These are phyloP conservation scores for Selenicereus undatus DNA, from an alignment of 148 eudicot genomes.

Conservation along the genomic window DNA sequence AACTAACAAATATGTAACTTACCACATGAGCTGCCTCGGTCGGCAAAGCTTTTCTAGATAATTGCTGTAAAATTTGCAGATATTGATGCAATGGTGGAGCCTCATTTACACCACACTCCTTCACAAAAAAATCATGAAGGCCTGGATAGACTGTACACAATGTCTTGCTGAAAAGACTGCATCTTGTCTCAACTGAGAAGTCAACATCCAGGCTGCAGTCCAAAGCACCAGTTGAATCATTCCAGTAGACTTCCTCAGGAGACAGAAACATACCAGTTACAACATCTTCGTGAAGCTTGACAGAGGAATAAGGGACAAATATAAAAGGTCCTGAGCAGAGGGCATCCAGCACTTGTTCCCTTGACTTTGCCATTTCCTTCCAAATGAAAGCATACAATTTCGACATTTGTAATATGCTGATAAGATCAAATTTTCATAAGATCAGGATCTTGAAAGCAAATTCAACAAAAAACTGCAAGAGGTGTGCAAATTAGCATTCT, in stretches of 20 bases:
- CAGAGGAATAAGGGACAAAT: slow-evolving; percentile 56
- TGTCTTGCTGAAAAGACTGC: slow-evolving; percentile 37
- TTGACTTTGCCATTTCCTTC: slow-evolving; percentile 57
- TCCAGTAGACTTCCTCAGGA: slow-evolving; percentile 79
- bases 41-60: slow-evolving; percentile 57
- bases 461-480: neutral
- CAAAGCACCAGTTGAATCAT: slow-evolving; percentile 61
- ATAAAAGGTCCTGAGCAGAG: slow-evolving; percentile 64
- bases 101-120: slow-evolving; percentile 76
- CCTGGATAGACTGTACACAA: slow-evolving; percentile 60
- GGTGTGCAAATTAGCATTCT: neutral
- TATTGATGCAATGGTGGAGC: slow-evolving; percentile 53
- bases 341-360: slow-evolving; percentile 46
- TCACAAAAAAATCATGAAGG: slow-evolving; percentile 78
- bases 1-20: slow-evolving; percentile 20
- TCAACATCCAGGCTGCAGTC: slow-evolving; percentile 33
- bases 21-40: slow-evolving; percentile 65
- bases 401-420: slow-evolving; percentile 85
- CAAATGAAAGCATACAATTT: slow-evolving; percentile 66
- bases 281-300: slow-evolving; percentile 47
- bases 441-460: slow-evolving; percentile 14
- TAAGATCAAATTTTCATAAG: slow-evolving; percentile 16
- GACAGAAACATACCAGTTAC: slow-evolving; percentile 59
- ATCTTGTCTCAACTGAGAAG: slow-evolving; percentile 17
- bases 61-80: slow-evolving; percentile 68